Evolutionary conservation across 768 basidiomycete genomes (phyloP).

Genomic region (Termitomyces sp.): DNA sequence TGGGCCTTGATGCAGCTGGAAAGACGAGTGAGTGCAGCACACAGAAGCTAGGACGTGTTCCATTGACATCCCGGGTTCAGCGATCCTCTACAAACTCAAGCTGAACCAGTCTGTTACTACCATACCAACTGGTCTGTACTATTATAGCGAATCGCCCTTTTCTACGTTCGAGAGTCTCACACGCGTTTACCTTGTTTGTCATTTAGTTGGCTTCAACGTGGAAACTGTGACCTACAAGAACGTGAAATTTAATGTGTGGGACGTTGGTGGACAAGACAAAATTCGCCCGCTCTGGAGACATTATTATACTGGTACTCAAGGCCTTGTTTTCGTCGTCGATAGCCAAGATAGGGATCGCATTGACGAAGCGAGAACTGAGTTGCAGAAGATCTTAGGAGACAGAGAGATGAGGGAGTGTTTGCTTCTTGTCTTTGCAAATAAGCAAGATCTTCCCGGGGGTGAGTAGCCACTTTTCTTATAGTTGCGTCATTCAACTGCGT

Average conservation of each 20-base stretch:
- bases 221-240: constrained; percentile 99
- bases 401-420: constrained; percentile 98
- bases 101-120: constrained; percentile 98
- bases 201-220: constrained; percentile 92
- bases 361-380: constrained; percentile 93
- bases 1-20: constrained; percentile 96
- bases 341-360: constrained; percentile 93
- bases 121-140: constrained; percentile 81
- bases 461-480: constrained; percentile 22
- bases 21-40: constrained; percentile 79
- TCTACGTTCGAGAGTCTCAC: not conserved
- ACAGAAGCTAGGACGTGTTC: not conserved
- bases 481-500: not conserved
- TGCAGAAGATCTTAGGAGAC: constrained; percentile 94
- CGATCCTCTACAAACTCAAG: constrained; percentile 98
- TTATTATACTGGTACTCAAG: constrained; percentile 99
- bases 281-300: constrained; percentile 98
- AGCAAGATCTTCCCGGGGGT: constrained; percentile 98
- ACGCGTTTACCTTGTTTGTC: constrained; percentile 2
- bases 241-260: constrained; percentile 93
- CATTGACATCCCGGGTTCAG: constrained; percentile 37
- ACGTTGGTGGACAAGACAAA: constrained; percentile 99
- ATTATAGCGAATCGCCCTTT: not conserved
- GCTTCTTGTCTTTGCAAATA: constrained; percentile 97
- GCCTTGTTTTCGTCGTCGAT: constrained; percentile 97